Base-by-base conservation (phyloP, 2,329 filamentous ascomycete species). In the Hymenoscyphus fraxineus region DNA sequence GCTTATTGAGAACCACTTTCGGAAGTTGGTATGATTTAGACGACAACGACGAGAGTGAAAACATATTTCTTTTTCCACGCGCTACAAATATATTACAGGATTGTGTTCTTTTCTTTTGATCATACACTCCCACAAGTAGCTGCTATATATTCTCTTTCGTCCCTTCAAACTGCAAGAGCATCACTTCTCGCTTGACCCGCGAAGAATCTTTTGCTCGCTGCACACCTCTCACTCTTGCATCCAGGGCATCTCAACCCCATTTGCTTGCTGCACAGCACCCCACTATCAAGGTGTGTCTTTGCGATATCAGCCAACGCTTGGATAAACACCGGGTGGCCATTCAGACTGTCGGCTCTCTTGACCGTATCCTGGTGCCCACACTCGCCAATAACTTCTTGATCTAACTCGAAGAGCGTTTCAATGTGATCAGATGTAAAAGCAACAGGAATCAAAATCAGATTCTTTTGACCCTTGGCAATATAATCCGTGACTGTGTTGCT, bases 381-480 rank as follows among this genome's bases (percentile, higher is more conserved):
- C 77, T 96, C 93, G 64, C 92, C 90, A 73, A 99, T 98, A 47
- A 99, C 92, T 78, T 99, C 95, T 72, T 92, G 83, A 76, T 99
- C 95, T 61, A 99, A 81, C 77, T 99, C 95, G 76, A 89, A 98
- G 0, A 99, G 82, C 0, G 95, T 99, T 80, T 99, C 95, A 70
- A 99, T 99, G 76, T 99, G 95, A 73, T 99, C 95, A n/a, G 92
- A 96, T 0, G 95, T 99, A 76, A 99, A 99, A 6, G 95, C 95
- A 69, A 99, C 96, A 0, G 95, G 95, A 63, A 99, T 92, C 6
- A 99, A 82, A 1, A 97, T 83, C 62, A 99, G 82, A 74, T 99
- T 93, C 63, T 89, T 96, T 74, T 97, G 91, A 0, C 94, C 95
- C 78, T 95, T 93, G 74, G 90, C 87, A 69, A 98, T 88, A 75